Conservation (phyloP, 2,329 filamentous ascomycete species). For the Triangularia setosa region DNA sequence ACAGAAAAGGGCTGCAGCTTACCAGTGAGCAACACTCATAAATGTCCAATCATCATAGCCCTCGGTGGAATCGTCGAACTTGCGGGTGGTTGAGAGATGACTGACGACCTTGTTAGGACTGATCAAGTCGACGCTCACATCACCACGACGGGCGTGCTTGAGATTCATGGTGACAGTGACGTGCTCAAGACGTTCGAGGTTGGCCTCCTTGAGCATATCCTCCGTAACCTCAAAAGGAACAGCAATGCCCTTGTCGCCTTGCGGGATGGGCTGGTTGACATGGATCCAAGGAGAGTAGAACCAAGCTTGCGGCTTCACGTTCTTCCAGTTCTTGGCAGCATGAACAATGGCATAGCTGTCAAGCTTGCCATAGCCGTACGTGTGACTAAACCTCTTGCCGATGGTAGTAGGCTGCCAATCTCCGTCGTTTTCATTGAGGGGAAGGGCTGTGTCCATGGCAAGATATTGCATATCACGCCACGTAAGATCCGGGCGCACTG, state of each 20-base stretch:
- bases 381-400: conserved; percentile 87
- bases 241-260: conserved; percentile 75
- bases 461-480: conserved; percentile 97
- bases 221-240: conserved; percentile 78
- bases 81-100: conserved; percentile 74
- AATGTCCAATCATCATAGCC: conserved; percentile 98
- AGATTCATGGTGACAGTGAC: conserved; percentile 98
- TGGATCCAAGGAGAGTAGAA: conserved; percentile 90
- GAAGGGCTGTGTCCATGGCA: conserved; percentile 77
- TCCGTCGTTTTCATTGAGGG: conserved; percentile 65
- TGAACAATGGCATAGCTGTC: conserved; percentile 85
- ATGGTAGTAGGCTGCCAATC: conserved; percentile 80
- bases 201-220: conserved; percentile 75
- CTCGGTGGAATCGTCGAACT: conserved; percentile 57
- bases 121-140: conserved; percentile 85
- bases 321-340: conserved; percentile 76
- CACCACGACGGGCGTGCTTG: conserved; percentile 79
- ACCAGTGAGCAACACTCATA: conserved; percentile 97
- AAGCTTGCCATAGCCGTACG: conserved; percentile 92
- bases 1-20: conserved; percentile 35
- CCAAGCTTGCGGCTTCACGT: conserved; percentile 95
- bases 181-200: conserved; percentile 84
- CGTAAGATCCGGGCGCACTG: conserved; percentile 77
- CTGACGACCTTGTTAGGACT: conserved; percentile 80
- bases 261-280: conserved; percentile 78